A percentile compares a stretch with the other conserved stretches of the same genome.
Conservation (phyloP, 495 filamentous ascomycete species). For the Bacidia gigantensis region DNA sequence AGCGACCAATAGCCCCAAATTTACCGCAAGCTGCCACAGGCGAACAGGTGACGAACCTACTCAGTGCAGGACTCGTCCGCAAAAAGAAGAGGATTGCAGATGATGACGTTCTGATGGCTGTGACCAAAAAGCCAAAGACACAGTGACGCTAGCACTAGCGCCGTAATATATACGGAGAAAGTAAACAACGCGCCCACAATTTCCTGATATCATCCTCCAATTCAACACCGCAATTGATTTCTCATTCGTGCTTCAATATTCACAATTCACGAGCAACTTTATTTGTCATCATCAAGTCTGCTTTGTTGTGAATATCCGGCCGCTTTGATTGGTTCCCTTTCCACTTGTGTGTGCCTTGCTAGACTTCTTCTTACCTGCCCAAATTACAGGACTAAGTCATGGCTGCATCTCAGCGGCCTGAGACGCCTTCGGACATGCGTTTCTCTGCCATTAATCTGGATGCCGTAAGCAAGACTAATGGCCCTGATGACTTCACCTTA, state of each 20-base stretch:
- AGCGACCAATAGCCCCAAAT: conserved; percentile 9
- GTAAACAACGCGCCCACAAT: not conserved
- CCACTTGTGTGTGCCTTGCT: too few relatives aligned
- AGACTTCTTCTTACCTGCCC: too few relatives aligned
- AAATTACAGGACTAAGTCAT: conserved; percentile 45
- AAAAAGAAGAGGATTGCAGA: conserved; percentile 41
- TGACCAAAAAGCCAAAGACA: too few relatives aligned
- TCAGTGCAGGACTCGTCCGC: conserved; percentile 35
- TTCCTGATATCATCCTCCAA: not conserved
- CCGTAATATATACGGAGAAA: not conserved
- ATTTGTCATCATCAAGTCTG: too few relatives aligned
- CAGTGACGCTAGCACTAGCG: not conserved
- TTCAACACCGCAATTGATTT: not conserved
- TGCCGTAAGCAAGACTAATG: conserved; percentile 22
- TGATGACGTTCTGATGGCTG: too few relatives aligned
- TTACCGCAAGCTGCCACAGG: conserved; percentile 25
- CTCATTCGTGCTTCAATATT: too few relatives aligned
- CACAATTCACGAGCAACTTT: too few relatives aligned
- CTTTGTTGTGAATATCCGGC: too few relatives aligned
- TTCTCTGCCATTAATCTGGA: too few relatives aligned
- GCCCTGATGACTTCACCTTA: conserved; percentile 39
- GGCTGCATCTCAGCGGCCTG: conserved; percentile 51
- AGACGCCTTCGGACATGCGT: too few relatives aligned
- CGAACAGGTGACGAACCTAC: conserved; percentile 17
- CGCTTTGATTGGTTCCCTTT: too few relatives aligned